Evolutionary conservation across 2,329 filamentous ascomycete genomes (phyloP).

Genomic region (Fusarium sp.): DNA sequence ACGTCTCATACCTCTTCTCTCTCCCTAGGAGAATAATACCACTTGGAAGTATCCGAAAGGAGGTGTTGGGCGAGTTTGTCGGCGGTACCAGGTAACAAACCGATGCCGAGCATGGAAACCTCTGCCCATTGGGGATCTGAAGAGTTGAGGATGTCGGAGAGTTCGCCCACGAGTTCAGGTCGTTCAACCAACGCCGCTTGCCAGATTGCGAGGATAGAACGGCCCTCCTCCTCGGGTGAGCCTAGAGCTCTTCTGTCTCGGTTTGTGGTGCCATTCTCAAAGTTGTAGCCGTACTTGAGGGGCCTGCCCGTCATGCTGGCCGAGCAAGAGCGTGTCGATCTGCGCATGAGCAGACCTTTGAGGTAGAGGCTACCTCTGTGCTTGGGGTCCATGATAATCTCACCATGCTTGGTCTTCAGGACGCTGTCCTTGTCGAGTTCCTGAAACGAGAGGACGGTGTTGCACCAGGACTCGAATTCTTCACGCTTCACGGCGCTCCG

Average conservation of each 20-base stretch:
- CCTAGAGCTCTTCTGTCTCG: conserved; percentile 5
- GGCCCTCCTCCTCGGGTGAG: conserved; percentile 5
- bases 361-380: conserved; percentile 13
- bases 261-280: conserved; percentile 5
- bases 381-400: conserved; percentile 4
- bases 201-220: conserved; percentile 29
- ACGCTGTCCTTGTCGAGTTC: not conserved
- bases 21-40: conserved; percentile 25
- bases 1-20: conserved; percentile 4
- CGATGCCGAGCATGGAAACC: not conserved
- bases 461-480: conserved; percentile 23
- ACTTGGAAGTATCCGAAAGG: conserved; percentile 4
- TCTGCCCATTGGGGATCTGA: conserved; percentile 16
- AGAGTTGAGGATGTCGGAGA: conserved; percentile 26
- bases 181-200: conserved; percentile 2
- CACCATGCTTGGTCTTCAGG: conserved; percentile 1
- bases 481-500: not conserved
- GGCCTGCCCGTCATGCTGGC: conserved; percentile 20
- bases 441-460: conserved; percentile 18
- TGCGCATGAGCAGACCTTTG: conserved; percentile 15
- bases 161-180: not conserved
- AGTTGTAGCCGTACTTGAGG: conserved; percentile 31
- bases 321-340: not conserved
- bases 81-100: not conserved
- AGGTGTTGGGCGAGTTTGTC: conserved; percentile 12